A percentile compares a stretch with the other conserved stretches of the same genome.
phyloP scores from a whole-genome alignment of 2,329 filamentous ascomycete genomes.

The Nannizziopsis arthrosporioides region DNA sequence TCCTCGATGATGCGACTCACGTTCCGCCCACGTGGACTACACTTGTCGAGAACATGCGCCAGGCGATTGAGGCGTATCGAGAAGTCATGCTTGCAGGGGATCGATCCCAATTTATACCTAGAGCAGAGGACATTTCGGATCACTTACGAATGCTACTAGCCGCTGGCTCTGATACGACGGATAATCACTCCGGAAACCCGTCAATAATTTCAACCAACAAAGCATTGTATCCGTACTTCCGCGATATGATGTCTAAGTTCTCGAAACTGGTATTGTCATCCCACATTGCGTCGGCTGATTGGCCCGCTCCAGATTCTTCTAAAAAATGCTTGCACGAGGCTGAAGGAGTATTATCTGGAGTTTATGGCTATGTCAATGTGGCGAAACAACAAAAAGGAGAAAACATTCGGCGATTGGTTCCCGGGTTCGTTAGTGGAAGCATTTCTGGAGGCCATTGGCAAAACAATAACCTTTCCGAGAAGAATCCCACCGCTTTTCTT shows the following conservation, averaged over 20 bases:
- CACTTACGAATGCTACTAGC: slow-evolving; percentile 87
- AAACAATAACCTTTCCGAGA: slow-evolving; percentile 49
- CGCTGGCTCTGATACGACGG: slow-evolving; percentile 89
- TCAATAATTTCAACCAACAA: slow-evolving; percentile 99
- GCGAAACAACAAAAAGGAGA: slow-evolving; percentile 87
- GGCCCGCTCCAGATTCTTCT: slow-evolving; percentile 84
- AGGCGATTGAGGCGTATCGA: slow-evolving; percentile 77
- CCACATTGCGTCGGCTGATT: slow-evolving; percentile 92
- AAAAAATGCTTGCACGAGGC: slow-evolving; percentile 94
- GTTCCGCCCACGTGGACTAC: slow-evolving; percentile 77
- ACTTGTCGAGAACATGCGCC: slow-evolving; percentile 85
- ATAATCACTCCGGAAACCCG: slow-evolving; percentile 96
- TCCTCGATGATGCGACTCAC: slow-evolving; percentile 79
- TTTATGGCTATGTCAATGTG: slow-evolving; percentile 93
- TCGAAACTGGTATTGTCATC: slow-evolving; percentile 98
- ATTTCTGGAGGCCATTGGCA: slow-evolving; percentile 78
- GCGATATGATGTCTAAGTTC: slow-evolving; percentile 99
- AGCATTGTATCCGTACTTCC: slow-evolving; percentile 88
- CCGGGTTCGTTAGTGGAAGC: slow-evolving; percentile 84
- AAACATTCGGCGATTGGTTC: slow-evolving; percentile 81
- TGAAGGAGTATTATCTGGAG: slow-evolving; percentile 86
- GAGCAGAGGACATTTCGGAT: slow-evolving; percentile 96
- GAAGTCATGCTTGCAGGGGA: slow-evolving; percentile 75
- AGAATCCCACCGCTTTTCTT: slow-evolving; percentile 62
- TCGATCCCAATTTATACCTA: slow-evolving; percentile 79